phyloP scores from a whole-genome alignment of 2,329 filamentous ascomycete species.

The Aspergillus phoenicis region DNA sequence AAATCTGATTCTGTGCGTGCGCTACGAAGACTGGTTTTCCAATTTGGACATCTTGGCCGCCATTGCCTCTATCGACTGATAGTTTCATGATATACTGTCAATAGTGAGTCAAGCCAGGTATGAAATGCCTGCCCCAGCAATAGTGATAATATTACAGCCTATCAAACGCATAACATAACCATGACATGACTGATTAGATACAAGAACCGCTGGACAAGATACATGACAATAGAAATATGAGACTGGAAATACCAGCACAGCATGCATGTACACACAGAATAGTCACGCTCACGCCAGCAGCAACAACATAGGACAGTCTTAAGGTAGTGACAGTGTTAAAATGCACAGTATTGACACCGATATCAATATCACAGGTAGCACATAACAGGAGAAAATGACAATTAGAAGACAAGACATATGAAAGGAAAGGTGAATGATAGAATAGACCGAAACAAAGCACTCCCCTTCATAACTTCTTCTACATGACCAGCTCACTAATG shows the following conservation, averaged over 20 bases:
- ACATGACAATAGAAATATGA: background rate
- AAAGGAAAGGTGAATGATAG: background rate
- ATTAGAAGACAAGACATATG: background rate
- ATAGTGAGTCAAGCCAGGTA: background rate
- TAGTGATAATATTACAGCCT: background rate
- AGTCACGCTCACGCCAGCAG: background rate
- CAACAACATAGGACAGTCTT: no score
- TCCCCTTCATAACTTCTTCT: no score
- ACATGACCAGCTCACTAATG: no score
- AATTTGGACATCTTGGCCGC: no score
- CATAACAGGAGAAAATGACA: background rate
- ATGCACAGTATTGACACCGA: no score
- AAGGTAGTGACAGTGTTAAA: no score
- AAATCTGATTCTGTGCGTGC: no score
- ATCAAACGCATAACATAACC: background rate
- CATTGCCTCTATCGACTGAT: background rate
- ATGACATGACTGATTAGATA: background rate
- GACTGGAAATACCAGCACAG: background rate
- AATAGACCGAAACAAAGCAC: background rate
- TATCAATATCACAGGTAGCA: background rate
- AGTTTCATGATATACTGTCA: no score
- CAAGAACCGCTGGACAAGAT: background rate
- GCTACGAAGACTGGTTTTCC: no score
- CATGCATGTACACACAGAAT: background rate
- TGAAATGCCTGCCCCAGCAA: background rate